Conservation (phyloP, 2,329 filamentous ascomycete genomes). For the Capronia coronata region DNA sequence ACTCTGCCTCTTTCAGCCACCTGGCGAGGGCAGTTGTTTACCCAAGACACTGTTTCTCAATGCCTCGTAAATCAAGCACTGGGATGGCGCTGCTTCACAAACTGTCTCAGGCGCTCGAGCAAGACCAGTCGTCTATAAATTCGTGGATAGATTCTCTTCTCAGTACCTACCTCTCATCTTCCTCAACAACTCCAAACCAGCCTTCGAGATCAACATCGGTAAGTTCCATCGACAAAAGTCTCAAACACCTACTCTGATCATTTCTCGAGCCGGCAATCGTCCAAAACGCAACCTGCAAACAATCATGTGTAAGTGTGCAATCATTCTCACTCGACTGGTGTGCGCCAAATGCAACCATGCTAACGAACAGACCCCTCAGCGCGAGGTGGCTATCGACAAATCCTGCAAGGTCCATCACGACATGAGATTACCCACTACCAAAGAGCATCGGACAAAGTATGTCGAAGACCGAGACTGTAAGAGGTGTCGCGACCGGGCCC, state of each 20-base stretch:
- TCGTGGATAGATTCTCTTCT: too few relatives aligned
- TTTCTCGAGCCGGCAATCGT: not conserved
- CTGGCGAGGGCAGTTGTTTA: too few relatives aligned
- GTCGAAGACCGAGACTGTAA: not conserved
- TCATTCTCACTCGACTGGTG: not conserved
- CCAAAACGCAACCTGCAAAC: not conserved
- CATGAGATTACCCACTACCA: not conserved
- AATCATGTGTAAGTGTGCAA: not conserved
- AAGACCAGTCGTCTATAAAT: not conserved
- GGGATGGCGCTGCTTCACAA: not conserved
- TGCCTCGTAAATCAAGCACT: not conserved
- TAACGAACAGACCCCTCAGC: too few relatives aligned
- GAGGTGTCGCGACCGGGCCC: not conserved
- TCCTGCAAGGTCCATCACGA: not conserved
- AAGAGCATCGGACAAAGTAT: not conserved
- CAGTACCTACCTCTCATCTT: not conserved
- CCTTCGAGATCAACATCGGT: not conserved
- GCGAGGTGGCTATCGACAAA: not conserved
- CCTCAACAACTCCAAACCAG: not conserved
- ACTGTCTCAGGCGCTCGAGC: not conserved
- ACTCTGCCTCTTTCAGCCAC: not conserved
- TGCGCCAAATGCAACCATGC: not conserved
- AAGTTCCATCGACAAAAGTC: not conserved
- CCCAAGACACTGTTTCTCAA: not conserved
- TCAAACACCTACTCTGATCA: not conserved